Evolutionary conservation across 2,329 filamentous ascomycete genomes (phyloP), one percentile per base, ranked within the genome.

Genomic region (Ciborinia camelliae): DNA sequence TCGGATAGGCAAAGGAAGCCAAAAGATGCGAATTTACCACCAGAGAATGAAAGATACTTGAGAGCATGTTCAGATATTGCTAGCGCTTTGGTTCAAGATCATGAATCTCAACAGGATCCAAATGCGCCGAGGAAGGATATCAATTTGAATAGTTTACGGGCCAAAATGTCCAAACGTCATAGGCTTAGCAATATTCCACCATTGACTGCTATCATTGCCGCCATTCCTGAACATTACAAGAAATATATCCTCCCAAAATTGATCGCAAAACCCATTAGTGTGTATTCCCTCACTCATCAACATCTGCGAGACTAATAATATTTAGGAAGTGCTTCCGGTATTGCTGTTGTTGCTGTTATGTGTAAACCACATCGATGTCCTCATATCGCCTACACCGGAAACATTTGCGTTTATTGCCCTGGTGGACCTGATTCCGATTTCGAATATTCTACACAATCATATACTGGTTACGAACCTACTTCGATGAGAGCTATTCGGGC

Each of bases 211-310:
- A 99, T 99, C 75, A 98, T 99, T 75, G 92, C 95, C 63, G 95
- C 95, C 12, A 94, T 99, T 43, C 96, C 96, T n/a, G 95, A 99
- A 76, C 93, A 98, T 77, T 97, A 98, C 81, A 99, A 98, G 82
- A 99, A 98, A 80, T 98, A 98, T 74, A 97, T 99, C 67, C 79
- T 98, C 68, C 95, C 93, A 26, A 97, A 97, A 79, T 82, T 99
- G 68, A 92, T 99, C 72, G 95, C 96, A 32, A 99, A 99, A 79
- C 95, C 95, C 1, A 98, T 99, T 66, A 85, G 91, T 90, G 83
- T 73, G 84, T 80, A 48, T 32, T 30, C 8, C n/a, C 51, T 28
- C 43, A 2, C 39, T 28, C 64, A 18, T 20, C 20, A 15, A 30
- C 28, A 53, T 45, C 10, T 67, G 32, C 32, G 45, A 23, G 20